Base-by-base conservation (phyloP, 768 basidiomycete species). In the Multifurca ochricompacta region DNA sequence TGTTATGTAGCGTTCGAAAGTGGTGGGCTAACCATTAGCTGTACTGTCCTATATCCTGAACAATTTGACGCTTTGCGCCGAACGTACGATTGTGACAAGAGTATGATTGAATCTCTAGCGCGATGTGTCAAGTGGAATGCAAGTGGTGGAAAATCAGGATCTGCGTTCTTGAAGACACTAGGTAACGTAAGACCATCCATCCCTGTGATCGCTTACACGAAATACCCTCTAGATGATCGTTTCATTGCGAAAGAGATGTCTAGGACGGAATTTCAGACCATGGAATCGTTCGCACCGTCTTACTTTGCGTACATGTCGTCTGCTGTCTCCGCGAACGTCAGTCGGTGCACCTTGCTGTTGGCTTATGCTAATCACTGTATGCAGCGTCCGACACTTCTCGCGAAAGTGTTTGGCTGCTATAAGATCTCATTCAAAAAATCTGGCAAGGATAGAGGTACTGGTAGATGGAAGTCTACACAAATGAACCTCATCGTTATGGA, bases 401-500 rank as follows among this genome's bases (percentile, higher is more conserved):
- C 96, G 32, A 98, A 98, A 71, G 87, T 97, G 49, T 95, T 96
- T 58, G 96, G 96, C 0, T 94, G 93, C 64, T 99, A 88, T 69
- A 95, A 96, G 66, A 76, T 99, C 58, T 89, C 88, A 3, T 93
- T 93, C 71, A 81, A 81, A 60, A 92, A 91, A 67, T 80, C 80
- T 2, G 80, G 82, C 25, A 85, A 82, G 56, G 90, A 88, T 59
- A 80, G 74, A 56, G 75, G 75, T 6, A 66, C 75, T 8, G 79
- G 77, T 49, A 89, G 76, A 69, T 79, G 82, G 6, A 91, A 90
- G 65, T 79, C 84, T 2, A 90, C 87, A 6, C 82, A 93, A 61
- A 94, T 97, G 90, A 96, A 96, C 64, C 74, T 99, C 19, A 72
- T 98, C 34, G 90, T 99, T 45, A 98, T 97, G 95, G 96, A 99